Evolutionary conservation across 2,329 filamentous ascomycete species (phyloP).

Genomic region (Rutstroemia sydowiana): DNA sequence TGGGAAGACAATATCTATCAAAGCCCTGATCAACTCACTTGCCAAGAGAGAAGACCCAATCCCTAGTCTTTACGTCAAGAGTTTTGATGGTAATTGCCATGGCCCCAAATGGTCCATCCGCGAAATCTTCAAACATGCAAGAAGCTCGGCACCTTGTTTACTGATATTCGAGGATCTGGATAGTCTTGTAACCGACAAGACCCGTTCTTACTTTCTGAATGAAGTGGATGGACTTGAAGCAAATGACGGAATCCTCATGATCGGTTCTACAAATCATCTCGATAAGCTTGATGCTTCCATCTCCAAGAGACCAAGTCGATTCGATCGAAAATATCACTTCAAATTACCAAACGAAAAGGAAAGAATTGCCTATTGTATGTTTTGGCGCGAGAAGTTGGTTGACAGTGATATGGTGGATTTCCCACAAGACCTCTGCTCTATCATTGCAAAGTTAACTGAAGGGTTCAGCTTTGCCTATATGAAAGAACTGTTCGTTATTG

Average conservation of each 20-base stretch:
- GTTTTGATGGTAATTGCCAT: slow-evolving; percentile 34
- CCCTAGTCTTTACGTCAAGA: slow-evolving; percentile 56
- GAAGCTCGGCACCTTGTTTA: slow-evolving; percentile 58
- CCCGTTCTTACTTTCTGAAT: slow-evolving; percentile 64
- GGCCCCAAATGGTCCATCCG: slow-evolving; percentile 49
- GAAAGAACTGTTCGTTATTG: slow-evolving; percentile 60
- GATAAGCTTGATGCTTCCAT: slow-evolving; percentile 61
- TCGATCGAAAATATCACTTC: slow-evolving; percentile 61
- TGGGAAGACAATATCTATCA: slow-evolving; percentile 65
- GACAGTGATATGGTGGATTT: slow-evolving; percentile 52
- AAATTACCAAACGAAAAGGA: slow-evolving; percentile 47
- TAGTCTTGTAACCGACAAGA: slow-evolving; percentile 50
- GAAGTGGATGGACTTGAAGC: slow-evolving; percentile 62
- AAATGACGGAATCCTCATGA: slow-evolving; percentile 66
- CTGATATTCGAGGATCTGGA: slow-evolving; percentile 69
- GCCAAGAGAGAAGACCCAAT: slow-evolving; percentile 44
- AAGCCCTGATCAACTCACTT: slow-evolving; percentile 60
- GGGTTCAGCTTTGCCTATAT: slow-evolving; percentile 64
- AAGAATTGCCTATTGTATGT: slow-evolving; percentile 50
- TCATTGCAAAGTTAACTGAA: slow-evolving; percentile 53
- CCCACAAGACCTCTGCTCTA: slow-evolving; percentile 46
- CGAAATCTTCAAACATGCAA: slow-evolving; percentile 51
- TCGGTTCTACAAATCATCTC: slow-evolving; percentile 59
- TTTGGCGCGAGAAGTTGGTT: slow-evolving; percentile 52
- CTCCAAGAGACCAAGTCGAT: slow-evolving; percentile 55